These are phyloP conservation scores for Citrus mangshanensis DNA, from an alignment of 345 rosid genomes.

Conservation along the genomic window DNA sequence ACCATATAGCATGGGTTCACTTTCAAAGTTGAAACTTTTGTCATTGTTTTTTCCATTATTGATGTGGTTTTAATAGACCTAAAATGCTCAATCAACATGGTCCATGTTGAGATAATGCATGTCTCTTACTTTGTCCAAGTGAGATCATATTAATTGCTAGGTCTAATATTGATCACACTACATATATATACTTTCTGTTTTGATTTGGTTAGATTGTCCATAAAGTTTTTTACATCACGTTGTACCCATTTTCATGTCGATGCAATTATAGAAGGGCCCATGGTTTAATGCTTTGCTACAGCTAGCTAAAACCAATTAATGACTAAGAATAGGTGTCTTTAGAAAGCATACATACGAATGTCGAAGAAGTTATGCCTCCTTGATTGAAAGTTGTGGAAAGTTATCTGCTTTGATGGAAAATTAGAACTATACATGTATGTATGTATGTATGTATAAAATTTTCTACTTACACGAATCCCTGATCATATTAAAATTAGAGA, in stretches of 20 bases:
- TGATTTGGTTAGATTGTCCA: constrained; percentile 29
- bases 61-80: constrained; percentile 13
- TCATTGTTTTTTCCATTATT: constrained; percentile 19
- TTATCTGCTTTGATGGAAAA: not conserved
- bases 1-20: constrained; percentile 4
- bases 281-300: not conserved
- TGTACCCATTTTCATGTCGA: constrained; percentile 1
- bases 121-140: not conserved
- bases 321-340: not conserved
- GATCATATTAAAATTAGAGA: no score
- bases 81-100: constrained; percentile 3
- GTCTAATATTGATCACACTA: not conserved
- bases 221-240: constrained; percentile 25
- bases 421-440: not conserved
- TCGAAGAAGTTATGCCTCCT: not conserved
- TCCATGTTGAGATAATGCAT: constrained; percentile 9
- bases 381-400: not conserved
- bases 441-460: no score
- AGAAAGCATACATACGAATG: not conserved
- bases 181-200: not conserved
- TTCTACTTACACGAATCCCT: accelerated
- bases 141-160: not conserved
- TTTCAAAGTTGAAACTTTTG: not conserved
- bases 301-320: not conserved
- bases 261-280: constrained; percentile 14